Evolutionary conservation across 2,329 filamentous ascomycete genomes (phyloP).

Genomic region (Fusarium anguioides): DNA sequence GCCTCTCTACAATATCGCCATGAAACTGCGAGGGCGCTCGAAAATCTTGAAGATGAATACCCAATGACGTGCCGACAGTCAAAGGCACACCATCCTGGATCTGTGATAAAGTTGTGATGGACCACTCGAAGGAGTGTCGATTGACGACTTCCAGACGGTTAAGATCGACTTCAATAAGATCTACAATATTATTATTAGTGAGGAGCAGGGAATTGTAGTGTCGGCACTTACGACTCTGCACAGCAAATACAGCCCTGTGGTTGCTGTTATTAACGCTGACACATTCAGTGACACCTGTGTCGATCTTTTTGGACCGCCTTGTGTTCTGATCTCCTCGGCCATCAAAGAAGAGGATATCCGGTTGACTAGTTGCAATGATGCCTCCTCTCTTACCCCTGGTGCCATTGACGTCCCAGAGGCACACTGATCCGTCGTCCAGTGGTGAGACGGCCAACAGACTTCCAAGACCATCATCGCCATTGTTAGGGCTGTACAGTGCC

Average conservation of each 20-base stretch:
- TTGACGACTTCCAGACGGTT: slow-evolving; percentile 76
- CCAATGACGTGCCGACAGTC: slow-evolving; percentile 84
- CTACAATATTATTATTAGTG: slow-evolving; percentile 36
- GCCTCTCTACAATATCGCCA: slow-evolving; percentile 51
- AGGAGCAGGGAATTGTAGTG: background rate
- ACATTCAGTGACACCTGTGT: slow-evolving; percentile 80
- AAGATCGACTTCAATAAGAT: slow-evolving; percentile 85
- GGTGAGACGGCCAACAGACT: slow-evolving; percentile 75
- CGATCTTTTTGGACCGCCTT: slow-evolving; percentile 71
- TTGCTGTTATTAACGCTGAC: slow-evolving; percentile 79
- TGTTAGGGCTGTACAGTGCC: slow-evolving; percentile 69
- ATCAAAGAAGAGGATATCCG: slow-evolving; percentile 74
- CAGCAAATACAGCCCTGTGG: slow-evolving; percentile 80
- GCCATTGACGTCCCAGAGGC: slow-evolving; percentile 81
- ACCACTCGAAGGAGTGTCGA: slow-evolving; percentile 79
- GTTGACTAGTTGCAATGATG: slow-evolving; percentile 72
- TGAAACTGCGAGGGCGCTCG: slow-evolving; percentile 57
- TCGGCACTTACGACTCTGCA: slow-evolving; percentile 71
- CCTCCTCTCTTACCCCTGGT: slow-evolving; percentile 66
- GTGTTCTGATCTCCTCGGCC: slow-evolving; percentile 58
- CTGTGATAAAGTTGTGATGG: slow-evolving; percentile 84
- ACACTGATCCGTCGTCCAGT: slow-evolving; percentile 88
- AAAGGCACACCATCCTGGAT: slow-evolving; percentile 74
- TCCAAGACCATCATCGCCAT: slow-evolving; percentile 58
- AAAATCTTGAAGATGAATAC: slow-evolving; percentile 85